A percentile compares a stretch with the other conserved stretches of the same genome.
phyloP scores from a whole-genome alignment of 2,329 filamentous ascomycete genomes.

The Whalleya microplaca region DNA sequence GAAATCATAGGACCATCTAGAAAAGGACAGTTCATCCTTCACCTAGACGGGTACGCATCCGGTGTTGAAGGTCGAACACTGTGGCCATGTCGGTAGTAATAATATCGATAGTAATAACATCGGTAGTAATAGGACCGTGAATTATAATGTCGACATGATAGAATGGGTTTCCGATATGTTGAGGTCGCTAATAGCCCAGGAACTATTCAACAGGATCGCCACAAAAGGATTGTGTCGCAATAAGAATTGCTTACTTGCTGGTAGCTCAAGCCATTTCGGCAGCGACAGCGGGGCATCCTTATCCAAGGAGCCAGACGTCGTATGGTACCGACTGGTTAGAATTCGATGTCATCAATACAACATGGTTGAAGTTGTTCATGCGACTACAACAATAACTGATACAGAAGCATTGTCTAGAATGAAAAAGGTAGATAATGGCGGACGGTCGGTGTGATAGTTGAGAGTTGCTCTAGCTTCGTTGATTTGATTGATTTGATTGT shows the following conservation, averaged over 20 bases:
- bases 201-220: background rate
- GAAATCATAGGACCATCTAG: background rate
- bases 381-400: background rate
- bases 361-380: background rate
- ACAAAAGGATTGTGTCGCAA: background rate
- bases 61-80: background rate
- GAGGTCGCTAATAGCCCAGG: background rate
- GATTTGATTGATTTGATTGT: background rate
- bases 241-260: background rate
- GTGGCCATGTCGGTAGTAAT: background rate
- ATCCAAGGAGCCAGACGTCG: background rate
- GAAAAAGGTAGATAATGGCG: background rate
- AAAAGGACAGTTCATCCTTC: constrained; percentile 1
- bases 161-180: background rate
- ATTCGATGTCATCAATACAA: background rate
- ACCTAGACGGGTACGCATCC: background rate
- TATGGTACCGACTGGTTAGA: background rate
- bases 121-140: background rate
- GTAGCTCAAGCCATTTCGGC: background rate
- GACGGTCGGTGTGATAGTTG: background rate
- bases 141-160: background rate
- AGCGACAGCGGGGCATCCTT: background rate
- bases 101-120: background rate
- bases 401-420: background rate
- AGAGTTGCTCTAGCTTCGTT: background rate